Conservation (phyloP, 495 filamentous ascomycete genomes). For the Talaromyces adpressus region DNA sequence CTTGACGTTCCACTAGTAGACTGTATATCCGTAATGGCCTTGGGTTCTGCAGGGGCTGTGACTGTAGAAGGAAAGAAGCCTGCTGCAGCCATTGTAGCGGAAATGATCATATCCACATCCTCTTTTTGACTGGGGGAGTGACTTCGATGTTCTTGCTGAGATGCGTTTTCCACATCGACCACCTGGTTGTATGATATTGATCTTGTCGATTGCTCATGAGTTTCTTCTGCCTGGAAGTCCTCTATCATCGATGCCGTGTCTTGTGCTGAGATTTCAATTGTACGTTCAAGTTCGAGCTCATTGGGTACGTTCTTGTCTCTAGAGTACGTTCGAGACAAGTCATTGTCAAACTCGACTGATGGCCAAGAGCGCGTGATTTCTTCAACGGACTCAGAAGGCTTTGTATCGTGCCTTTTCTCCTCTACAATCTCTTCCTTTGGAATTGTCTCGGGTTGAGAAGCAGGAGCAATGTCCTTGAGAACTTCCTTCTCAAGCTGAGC, state of each 20-base stretch:
- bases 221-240: neutral
- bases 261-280: neutral
- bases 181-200: conserved; percentile 1
- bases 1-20: conserved; percentile 8
- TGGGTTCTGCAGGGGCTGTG: neutral
- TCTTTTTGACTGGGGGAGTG: neutral
- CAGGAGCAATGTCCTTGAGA: neutral
- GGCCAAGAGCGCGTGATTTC: neutral
- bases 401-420: neutral
- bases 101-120: conserved; percentile 6
- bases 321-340: neutral
- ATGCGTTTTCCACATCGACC: neutral
- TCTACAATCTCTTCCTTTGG: neutral
- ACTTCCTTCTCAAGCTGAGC: neutral
- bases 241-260: neutral
- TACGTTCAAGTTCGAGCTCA: neutral
- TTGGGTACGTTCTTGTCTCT: neutral
- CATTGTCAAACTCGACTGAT: conserved; percentile 4
- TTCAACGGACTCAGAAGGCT: neutral
- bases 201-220: neutral
- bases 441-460: neutral
- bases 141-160: neutral
- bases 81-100: conserved; percentile 4
- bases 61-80: conserved; percentile 3
- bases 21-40: neutral